Percentiles rank a stretch among this genome's conserved stretches.
Evolutionary conservation across 2,329 filamentous ascomycete genomes (phyloP).

Genomic region (Aspergillus niger): DNA sequence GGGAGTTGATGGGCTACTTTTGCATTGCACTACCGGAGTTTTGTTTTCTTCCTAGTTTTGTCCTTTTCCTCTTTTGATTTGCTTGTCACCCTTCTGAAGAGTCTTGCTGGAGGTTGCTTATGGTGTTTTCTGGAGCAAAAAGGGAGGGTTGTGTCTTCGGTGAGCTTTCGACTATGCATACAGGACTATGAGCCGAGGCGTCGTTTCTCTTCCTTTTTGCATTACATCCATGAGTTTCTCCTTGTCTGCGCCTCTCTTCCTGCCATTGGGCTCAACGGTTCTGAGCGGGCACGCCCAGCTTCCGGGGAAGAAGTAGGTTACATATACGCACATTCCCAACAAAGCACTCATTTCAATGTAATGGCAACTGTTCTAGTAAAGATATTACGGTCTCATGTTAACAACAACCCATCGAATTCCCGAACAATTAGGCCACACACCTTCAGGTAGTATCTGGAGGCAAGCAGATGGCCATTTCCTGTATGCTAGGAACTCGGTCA

Average conservation of each 20-base stretch:
- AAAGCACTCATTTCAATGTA: background rate
- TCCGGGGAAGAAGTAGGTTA: background rate
- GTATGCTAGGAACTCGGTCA: background rate
- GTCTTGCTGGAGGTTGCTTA: conserved; percentile 17
- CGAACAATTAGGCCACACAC: background rate
- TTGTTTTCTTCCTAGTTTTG: conserved; percentile 7
- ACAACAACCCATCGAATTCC: background rate
- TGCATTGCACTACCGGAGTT: conserved; percentile 15
- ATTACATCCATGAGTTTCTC: conserved; percentile 19
- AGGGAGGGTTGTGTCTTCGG: conserved; percentile 23
- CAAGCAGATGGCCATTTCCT: background rate
- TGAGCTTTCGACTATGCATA: conserved; percentile 32
- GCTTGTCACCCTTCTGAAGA: conserved; percentile 14
- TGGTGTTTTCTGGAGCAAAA: conserved; percentile 30
- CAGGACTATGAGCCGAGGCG: conserved; percentile 25
- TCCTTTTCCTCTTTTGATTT: conserved; percentile 14
- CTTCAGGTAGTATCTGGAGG: no score
- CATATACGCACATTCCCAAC: background rate
- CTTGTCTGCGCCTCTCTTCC: conserved; percentile 2
- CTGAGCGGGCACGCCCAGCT: conserved; percentile 2
- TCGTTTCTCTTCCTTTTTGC: conserved; percentile 25
- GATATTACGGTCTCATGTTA: no score
- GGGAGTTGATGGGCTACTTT: conserved; percentile 24
- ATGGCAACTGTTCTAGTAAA: background rate
- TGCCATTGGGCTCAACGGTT: conserved; percentile 6